Percentiles rank a stretch among this genome's conserved stretches.
Evolutionary conservation across 768 basidiomycete genomes (phyloP).

Genomic region (Podaxis mareebaensis): DNA sequence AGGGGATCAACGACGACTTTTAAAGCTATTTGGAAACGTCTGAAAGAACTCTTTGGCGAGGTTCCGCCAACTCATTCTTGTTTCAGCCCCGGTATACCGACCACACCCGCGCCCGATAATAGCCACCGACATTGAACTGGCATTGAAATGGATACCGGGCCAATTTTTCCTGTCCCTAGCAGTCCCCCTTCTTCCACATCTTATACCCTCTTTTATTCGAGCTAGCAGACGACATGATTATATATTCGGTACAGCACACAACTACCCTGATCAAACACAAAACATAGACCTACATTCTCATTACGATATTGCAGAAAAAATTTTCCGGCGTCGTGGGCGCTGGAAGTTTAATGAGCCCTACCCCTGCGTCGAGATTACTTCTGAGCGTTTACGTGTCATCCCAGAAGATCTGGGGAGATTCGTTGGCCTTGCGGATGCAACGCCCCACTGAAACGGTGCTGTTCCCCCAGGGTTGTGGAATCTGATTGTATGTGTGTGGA

Average conservation of each 20-base stretch:
- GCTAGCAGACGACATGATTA: neutral
- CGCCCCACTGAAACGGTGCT: neutral
- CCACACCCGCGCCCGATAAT: conserved; percentile 44
- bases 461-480: conserved; percentile 7
- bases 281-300: neutral
- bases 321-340: neutral
- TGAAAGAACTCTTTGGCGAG: conserved; percentile 68
- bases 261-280: neutral
- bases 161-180: neutral
- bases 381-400: neutral
- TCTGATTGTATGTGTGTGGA: neutral
- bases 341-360: neutral
- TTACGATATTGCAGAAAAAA: neutral
- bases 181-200: neutral
- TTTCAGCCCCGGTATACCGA: conserved; percentile 43
- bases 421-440: neutral
- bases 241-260: conserved; percentile 1
- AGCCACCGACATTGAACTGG: neutral
- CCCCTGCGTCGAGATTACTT: neutral
- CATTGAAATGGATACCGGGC: neutral
- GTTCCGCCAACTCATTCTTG: conserved; percentile 31
- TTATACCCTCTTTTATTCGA: neutral
- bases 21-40: conserved; percentile 68
- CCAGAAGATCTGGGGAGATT: neutral
- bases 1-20: conserved; percentile 91